phyloP scores from a whole-genome alignment of 345 rosid genomes.

The Psidium guajava region DNA sequence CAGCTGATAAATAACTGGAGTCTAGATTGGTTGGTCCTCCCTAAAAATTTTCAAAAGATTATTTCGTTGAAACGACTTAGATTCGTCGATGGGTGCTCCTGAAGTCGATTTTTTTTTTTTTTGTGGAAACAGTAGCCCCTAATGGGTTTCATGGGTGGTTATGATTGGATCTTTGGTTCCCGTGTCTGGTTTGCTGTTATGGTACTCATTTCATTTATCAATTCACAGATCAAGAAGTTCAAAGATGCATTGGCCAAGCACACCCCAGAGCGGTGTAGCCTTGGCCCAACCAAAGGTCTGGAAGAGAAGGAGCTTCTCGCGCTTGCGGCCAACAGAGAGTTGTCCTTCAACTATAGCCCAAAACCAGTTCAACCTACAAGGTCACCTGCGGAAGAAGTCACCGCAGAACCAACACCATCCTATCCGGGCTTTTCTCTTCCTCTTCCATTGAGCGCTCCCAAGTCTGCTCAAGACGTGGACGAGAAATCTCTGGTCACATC shows the following conservation, averaged over 20 bases:
- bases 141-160: neutral
- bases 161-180: neutral
- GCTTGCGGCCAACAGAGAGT: slow-evolving; percentile 71
- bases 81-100: neutral
- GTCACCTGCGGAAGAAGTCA: neutral
- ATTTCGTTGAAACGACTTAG: neutral
- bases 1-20: neutral
- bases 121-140: neutral
- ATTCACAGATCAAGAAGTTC: slow-evolving; percentile 80
- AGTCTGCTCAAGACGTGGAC: neutral
- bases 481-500: neutral
- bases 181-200: neutral
- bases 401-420: neutral
- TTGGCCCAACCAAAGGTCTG: slow-evolving; percentile 68
- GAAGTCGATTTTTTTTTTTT: neutral
- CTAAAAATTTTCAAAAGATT: rapidly evolving
- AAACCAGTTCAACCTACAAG: slow-evolving; percentile 8
- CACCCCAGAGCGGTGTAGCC: slow-evolving; percentile 66
- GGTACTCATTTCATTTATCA: neutral
- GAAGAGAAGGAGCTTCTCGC: slow-evolving; percentile 90
- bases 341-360: slow-evolving; percentile 56
- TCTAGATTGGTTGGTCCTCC: neutral
- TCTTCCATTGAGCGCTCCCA: neutral
- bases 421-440: neutral
- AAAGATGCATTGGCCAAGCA: slow-evolving; percentile 86